Evolutionary conservation across 441 rosid species (phyloP).

Genomic region (Pelargonium citronellum): DNA sequence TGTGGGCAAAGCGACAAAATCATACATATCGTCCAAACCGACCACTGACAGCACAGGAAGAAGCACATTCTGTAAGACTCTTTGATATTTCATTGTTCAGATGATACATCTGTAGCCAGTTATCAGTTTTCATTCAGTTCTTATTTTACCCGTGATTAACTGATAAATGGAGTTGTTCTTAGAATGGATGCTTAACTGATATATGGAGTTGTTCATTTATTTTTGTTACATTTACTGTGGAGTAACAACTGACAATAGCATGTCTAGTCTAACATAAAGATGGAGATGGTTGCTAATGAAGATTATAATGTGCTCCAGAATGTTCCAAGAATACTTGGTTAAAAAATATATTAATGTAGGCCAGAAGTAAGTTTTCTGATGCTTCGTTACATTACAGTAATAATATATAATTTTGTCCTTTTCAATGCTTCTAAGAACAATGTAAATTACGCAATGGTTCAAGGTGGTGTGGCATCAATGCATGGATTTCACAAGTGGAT

Average conservation of each 20-base stretch:
- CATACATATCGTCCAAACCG: conserved; percentile 51
- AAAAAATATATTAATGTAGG: background rate
- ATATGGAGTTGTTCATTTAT: background rate
- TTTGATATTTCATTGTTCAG: conserved; percentile 12
- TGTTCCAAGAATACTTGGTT: background rate
- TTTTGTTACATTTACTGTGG: background rate
- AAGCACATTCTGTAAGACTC: conserved; percentile 36
- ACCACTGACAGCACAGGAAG: conserved; percentile 37
- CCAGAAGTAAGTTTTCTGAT: background rate
- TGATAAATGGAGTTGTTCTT: background rate
- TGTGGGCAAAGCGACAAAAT: conserved; percentile 53
- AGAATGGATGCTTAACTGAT: background rate
- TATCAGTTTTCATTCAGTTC: background rate
- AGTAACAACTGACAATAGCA: background rate
- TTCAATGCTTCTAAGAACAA: background rate
- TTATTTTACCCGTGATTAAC: background rate
- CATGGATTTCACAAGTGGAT: background rate
- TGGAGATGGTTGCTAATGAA: background rate
- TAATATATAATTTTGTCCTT: background rate
- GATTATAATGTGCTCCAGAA: background rate
- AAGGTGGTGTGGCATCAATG: background rate
- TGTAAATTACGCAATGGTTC: background rate
- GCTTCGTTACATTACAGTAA: background rate
- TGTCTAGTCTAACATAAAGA: background rate
- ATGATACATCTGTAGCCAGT: background rate